These are phyloP conservation scores for Heterobasidion parviporum DNA, from an alignment of 1,284 basidiomycete species.

Conservation along the genomic window DNA sequence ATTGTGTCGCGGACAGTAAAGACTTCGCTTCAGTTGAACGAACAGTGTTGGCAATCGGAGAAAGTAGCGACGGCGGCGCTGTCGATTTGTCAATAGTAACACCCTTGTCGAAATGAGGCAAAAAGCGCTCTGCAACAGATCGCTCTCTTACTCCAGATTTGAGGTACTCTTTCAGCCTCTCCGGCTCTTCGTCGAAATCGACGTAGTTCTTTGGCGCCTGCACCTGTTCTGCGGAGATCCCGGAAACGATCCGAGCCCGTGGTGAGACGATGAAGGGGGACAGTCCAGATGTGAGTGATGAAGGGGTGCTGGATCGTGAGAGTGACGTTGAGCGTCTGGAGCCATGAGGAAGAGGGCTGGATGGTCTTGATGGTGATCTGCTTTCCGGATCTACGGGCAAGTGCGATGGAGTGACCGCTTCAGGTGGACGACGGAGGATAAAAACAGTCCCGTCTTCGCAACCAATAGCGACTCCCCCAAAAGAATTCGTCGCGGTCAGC, in stretches of 20 bases:
- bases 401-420: not conserved
- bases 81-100: slow-evolving; percentile 5
- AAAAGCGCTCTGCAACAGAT: slow-evolving; percentile 22
- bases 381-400: slow-evolving; percentile 5
- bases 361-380: slow-evolving; percentile 12
- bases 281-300: slow-evolving; percentile 17
- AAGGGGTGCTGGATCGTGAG: slow-evolving; percentile 26
- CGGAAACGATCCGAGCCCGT: slow-evolving; percentile 56
- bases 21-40: slow-evolving; percentile 4
- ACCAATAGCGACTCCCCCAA: slow-evolving; percentile 14
- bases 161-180: slow-evolving; percentile 62
- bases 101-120: slow-evolving; percentile 13
- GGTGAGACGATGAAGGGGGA: slow-evolving; percentile 25
- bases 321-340: slow-evolving; percentile 13
- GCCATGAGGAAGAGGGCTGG: slow-evolving; percentile 20
- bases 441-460: slow-evolving; percentile 28
- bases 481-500: slow-evolving; percentile 1
- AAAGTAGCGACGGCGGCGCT: not conserved
- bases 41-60: slow-evolving; percentile 3
- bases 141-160: slow-evolving; percentile 41
- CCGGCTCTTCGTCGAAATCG: slow-evolving; percentile 72
- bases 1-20: slow-evolving; percentile 35
- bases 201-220: slow-evolving; percentile 70
- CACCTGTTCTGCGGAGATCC: slow-evolving; percentile 55
- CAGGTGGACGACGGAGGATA: slow-evolving; percentile 15